Base-by-base conservation (phyloP, 495 filamentous ascomycete species). In the Penicillium silybi region DNA sequence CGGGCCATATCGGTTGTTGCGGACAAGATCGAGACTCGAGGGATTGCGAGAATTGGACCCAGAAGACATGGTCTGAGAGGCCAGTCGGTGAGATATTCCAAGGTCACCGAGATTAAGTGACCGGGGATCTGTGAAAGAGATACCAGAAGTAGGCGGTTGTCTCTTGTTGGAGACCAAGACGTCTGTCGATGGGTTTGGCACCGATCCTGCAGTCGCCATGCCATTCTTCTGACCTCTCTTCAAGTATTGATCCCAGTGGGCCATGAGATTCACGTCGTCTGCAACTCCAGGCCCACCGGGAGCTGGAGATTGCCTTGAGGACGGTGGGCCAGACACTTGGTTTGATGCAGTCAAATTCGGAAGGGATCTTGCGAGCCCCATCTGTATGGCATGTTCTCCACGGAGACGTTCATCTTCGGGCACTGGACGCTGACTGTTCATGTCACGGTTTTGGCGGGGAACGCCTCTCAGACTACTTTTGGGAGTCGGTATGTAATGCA, bases 101-200 rank as follows among this genome's bases (percentile, higher is more conserved):
- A 74, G 52, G 11, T 71, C 67, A 9, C 47, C 62, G 23, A 73
- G 56, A 48, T 73, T 64, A 25, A 70, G 45, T 13, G 66, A 59
- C 23, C 49, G 50, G 23, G 43, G 32, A 20, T 67, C 69, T 2
- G 50, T 22, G n/a, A 48, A 18, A 37, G 47, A 34, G 40, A 46
- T 47, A 7, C 43, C 44, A 41, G 53, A 56, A 29, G 52, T 15
- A 17, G 49, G 18, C 25, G 11, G 57, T 9, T 59, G 63, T 53
- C 66, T 53, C 43, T 46, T 67, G 44, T 67, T 72, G 37, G 55
- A 35, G 17, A 72, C 54, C 13, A 60, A 48, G 15, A 72, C 45
- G 17, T 64, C 56, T 6, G 56, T 20, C 9, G 53, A 20, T 23
- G 45, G 53, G 7, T 50, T 45, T 29, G 42, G 26, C 25, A 66